Conservation (phyloP, 768 basidiomycete species). For the Suillus plorans region DNA sequence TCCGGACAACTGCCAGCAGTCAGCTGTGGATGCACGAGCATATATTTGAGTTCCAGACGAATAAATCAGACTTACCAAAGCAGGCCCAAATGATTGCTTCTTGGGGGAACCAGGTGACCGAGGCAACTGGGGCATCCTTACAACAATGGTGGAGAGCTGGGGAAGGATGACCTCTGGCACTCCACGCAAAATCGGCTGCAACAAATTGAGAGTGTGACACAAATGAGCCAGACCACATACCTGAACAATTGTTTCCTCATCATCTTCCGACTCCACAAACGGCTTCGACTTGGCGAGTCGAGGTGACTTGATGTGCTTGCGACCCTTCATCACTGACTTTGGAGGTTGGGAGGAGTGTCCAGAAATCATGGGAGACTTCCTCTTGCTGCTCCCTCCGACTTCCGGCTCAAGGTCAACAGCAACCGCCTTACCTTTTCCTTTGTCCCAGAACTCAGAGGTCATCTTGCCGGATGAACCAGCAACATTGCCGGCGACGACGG, state of each 20-base stretch:
- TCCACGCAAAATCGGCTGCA: background rate
- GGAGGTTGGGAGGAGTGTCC: background rate
- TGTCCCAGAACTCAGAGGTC: too few relatives aligned
- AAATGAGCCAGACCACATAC: background rate
- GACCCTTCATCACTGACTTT: background rate
- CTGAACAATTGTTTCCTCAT: background rate
- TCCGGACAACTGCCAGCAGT: too few relatives aligned
- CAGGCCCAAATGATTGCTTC: background rate
- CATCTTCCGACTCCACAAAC: background rate
- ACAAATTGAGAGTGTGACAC: background rate
- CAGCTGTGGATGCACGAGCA: too few relatives aligned
- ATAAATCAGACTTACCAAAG: background rate
- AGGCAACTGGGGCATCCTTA: background rate
- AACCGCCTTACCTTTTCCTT: too few relatives aligned
- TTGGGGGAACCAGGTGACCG: background rate
- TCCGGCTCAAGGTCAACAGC: too few relatives aligned
- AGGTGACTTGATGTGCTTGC: background rate
- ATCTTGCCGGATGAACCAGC: too few relatives aligned
- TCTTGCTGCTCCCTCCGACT: too few relatives aligned
- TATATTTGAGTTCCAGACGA: too few relatives aligned
- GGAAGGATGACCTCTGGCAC: background rate
- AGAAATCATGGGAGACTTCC: background rate
- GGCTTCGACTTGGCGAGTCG: background rate
- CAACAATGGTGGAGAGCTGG: background rate
- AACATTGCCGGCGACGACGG: too few relatives aligned